These are phyloP conservation scores for Suillus spraguei DNA, from an alignment of 768 basidiomycete species.

Conservation along the genomic window DNA sequence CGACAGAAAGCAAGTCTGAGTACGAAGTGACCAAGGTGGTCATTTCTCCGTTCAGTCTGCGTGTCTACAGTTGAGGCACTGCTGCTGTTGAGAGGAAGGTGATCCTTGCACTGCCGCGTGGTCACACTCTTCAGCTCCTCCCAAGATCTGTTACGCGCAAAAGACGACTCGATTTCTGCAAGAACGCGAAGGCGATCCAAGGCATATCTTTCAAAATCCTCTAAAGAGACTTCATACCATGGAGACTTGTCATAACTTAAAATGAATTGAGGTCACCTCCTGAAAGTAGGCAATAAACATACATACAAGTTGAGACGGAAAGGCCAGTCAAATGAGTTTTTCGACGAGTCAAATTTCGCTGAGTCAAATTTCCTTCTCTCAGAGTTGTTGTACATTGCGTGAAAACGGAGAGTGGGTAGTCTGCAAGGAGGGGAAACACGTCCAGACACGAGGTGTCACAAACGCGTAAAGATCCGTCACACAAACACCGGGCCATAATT, in stretches of 20 bases:
- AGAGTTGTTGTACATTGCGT: constrained; percentile 25
- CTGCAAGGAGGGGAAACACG: constrained; percentile 2
- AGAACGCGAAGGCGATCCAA: constrained; percentile 85
- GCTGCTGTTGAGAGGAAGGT: constrained; percentile 69
- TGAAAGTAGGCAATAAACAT: constrained; percentile 7
- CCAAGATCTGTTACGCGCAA: constrained; percentile 79
- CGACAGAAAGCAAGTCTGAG: constrained; percentile 93
- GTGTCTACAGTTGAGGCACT: constrained; percentile 48
- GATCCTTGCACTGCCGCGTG: constrained; percentile 64
- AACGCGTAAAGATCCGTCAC: constrained; percentile 6
- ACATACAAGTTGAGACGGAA: constrained; percentile 80
- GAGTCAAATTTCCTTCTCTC: constrained; percentile 14
- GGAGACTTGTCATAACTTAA: constrained; percentile 87
- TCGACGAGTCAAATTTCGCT: not conserved
- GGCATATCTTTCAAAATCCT: constrained; percentile 93
- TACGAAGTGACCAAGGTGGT: constrained; percentile 93
- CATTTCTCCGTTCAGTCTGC: constrained; percentile 72
- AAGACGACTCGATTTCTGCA: constrained; percentile 89
- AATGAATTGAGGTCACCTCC: constrained; percentile 15
- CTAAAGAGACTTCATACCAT: constrained; percentile 84
- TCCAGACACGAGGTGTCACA: constrained; percentile 13
- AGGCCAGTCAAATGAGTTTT: constrained; percentile 46
- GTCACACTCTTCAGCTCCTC: constrained; percentile 75
- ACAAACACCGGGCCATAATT: too few relatives aligned
- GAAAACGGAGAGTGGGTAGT: not conserved